Conservation (phyloP, 257 asterid species). For the Ilex aquifolium region DNA sequence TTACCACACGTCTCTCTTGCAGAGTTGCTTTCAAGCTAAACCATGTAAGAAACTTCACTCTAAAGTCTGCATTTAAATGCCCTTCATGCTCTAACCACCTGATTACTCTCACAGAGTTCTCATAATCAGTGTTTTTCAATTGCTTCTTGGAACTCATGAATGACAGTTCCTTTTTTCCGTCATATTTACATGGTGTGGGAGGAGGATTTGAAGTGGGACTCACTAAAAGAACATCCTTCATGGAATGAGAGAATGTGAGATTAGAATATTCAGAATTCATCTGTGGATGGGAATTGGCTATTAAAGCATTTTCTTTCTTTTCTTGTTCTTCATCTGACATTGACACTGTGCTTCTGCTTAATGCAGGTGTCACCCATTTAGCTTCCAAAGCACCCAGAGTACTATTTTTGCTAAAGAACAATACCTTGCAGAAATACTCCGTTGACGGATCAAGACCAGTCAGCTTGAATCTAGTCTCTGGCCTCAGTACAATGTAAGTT, state of each 20-base stretch:
- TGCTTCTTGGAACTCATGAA: slow-evolving; percentile 7
- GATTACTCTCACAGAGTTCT: slow-evolving; percentile 66
- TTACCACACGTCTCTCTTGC: slow-evolving; percentile 56
- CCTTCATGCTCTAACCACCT: slow-evolving; percentile 73
- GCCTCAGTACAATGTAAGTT: slow-evolving; percentile 16
- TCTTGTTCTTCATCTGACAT: slow-evolving; percentile 13
- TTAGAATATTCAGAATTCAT: slow-evolving; percentile 20
- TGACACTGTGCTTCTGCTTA: too few species aligned
- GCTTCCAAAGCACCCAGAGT: slow-evolving; percentile 22
- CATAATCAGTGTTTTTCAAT: slow-evolving; percentile 40
- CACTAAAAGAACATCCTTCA: too few species aligned
- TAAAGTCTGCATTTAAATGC: slow-evolving; percentile 46
- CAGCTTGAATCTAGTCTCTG: slow-evolving; percentile 21
- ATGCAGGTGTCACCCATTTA: slow-evolving; percentile 25
- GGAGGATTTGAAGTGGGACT: slow-evolving; percentile 19
- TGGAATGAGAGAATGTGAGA: too few species aligned
- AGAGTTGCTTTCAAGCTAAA: slow-evolving; percentile 66
- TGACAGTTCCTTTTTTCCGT: slow-evolving; percentile 18
- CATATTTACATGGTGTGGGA: slow-evolving; percentile 25
- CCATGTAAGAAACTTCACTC: slow-evolving; percentile 83
- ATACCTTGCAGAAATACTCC: slow-evolving; percentile 27
- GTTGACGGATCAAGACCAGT: slow-evolving; percentile 27
- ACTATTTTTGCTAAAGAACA: slow-evolving; percentile 16
- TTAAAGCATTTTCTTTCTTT: slow-evolving; percentile 7
- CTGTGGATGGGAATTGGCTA: slow-evolving; percentile 10